Conservation (phyloP, 2,329 filamentous ascomycete species). For the Aspergillus alliaceus region DNA sequence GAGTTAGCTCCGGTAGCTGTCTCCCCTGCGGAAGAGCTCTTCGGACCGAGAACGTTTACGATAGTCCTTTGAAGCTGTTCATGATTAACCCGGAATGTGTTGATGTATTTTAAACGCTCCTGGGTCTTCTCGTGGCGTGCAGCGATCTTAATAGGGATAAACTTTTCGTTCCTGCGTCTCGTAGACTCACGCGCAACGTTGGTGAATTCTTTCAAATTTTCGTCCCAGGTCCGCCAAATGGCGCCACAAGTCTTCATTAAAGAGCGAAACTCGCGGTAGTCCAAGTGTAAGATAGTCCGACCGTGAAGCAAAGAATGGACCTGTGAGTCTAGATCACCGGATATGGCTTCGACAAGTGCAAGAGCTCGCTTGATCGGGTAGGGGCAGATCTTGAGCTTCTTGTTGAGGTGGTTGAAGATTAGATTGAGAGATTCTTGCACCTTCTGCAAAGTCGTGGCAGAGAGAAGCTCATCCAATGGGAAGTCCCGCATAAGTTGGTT, state of each 20-base stretch:
- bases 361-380: constrained; percentile 91
- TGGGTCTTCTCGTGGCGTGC: constrained; percentile 87
- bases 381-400: constrained; percentile 93
- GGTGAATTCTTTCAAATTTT: constrained; percentile 95
- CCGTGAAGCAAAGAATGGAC: constrained; percentile 85
- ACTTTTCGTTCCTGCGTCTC: constrained; percentile 90
- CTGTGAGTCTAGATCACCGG: constrained; percentile 82
- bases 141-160: constrained; percentile 95
- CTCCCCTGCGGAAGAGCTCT: constrained; percentile 58
- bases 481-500: constrained; percentile 99
- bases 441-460: constrained; percentile 84
- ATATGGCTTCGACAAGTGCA: constrained; percentile 95
- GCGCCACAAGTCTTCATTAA: constrained; percentile 80
- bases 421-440: constrained; percentile 83
- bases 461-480: constrained; percentile 88
- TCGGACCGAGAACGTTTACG: constrained; percentile 88
- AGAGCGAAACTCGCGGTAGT: constrained; percentile 83
- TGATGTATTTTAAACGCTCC: constrained; percentile 87
- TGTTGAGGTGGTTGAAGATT: constrained; percentile 94
- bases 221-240: constrained; percentile 93
- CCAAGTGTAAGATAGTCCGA: constrained; percentile 83
- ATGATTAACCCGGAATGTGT: constrained; percentile 93
- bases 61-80: constrained; percentile 97
- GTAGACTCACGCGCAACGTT: constrained; percentile 96
- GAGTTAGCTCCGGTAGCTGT: constrained; percentile 40